Evolutionary conservation across 2,329 filamentous ascomycete genomes (phyloP).

Genomic region (Claviceps digitariae): DNA sequence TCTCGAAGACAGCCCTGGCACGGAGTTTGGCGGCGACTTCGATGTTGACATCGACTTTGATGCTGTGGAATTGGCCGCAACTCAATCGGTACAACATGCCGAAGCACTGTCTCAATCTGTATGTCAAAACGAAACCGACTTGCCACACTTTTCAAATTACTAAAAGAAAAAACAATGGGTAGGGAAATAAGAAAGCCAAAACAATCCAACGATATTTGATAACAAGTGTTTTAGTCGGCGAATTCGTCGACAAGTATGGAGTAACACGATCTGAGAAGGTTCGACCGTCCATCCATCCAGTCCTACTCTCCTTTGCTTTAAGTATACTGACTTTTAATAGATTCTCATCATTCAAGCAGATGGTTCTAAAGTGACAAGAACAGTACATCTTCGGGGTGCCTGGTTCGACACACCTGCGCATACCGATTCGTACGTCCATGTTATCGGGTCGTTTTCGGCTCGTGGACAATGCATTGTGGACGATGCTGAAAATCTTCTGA

Average conservation of each 20-base stretch:
- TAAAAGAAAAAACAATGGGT: conserved; percentile 44
- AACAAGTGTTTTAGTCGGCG: conserved; percentile 55
- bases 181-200: conserved; percentile 54
- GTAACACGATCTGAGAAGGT: conserved; percentile 59
- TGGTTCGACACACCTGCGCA: conserved; percentile 76
- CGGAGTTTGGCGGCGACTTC: conserved; percentile 29
- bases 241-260: conserved; percentile 52
- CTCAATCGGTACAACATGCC: conserved; percentile 41
- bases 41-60: conserved; percentile 71
- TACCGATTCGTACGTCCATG: conserved; percentile 65
- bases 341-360: conserved; percentile 75
- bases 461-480: conserved; percentile 68
- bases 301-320: not conserved
- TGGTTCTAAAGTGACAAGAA: conserved; percentile 48
- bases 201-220: conserved; percentile 81
- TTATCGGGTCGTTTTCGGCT: conserved; percentile 64
- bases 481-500: conserved; percentile 69
- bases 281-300: conserved; percentile 10
- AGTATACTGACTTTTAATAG: conserved; percentile 28
- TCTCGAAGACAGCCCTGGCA: conserved; percentile 10
- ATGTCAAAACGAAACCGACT: conserved; percentile 17
- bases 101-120: conserved; percentile 19
- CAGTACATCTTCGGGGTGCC: conserved; percentile 66
- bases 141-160: conserved; percentile 26
- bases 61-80: conserved; percentile 58